A percentile compares a stretch with the other conserved stretches of the same genome.
These are phyloP conservation scores for Prunus kanzakura DNA, from an alignment of 306 rosid genomes.

Conservation along the genomic window DNA sequence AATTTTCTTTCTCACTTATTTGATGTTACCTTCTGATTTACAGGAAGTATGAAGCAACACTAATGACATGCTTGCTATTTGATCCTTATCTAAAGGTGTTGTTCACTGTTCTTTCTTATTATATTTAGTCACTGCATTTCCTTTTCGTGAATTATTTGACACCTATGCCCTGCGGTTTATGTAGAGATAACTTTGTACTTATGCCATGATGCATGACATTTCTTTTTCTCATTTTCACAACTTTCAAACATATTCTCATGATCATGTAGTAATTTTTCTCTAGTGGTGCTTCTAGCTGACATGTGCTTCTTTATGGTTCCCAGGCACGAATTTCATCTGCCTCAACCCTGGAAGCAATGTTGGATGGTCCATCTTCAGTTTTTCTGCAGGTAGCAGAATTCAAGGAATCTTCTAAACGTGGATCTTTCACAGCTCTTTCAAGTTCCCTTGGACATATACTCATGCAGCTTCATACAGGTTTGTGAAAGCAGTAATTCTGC, in stretches of 20 bases:
- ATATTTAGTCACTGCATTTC: constrained; percentile 10
- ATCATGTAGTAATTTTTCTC: constrained; percentile 4
- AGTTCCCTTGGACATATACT: constrained; percentile 85
- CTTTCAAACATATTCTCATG: constrained; percentile 3
- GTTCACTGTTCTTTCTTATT: constrained; percentile 15
- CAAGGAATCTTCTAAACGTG: constrained; percentile 72
- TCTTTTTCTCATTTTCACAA: constrained; percentile 1
- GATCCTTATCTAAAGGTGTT: constrained; percentile 88
- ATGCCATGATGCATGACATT: background rate
- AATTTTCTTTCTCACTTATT: constrained; percentile 1
- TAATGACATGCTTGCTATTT: constrained; percentile 82
- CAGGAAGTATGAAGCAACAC: constrained; percentile 85
- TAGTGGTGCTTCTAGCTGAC: constrained; percentile 19
- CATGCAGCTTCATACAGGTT: constrained; percentile 88
- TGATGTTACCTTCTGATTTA: constrained; percentile 23
- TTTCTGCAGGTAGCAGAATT: constrained; percentile 90
- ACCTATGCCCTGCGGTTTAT: background rate
- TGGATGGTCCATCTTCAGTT: constrained; percentile 76
- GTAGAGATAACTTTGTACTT: background rate
- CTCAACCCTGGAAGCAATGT: constrained; percentile 61
- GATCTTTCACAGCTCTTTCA: constrained; percentile 90
- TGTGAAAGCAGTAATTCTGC: background rate
- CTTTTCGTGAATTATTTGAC: background rate
- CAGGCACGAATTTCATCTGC: constrained; percentile 82
- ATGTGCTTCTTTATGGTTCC: constrained; percentile 31